phyloP scores from a whole-genome alignment of 208 protist species.

The Leishmania tarentolae region DNA sequence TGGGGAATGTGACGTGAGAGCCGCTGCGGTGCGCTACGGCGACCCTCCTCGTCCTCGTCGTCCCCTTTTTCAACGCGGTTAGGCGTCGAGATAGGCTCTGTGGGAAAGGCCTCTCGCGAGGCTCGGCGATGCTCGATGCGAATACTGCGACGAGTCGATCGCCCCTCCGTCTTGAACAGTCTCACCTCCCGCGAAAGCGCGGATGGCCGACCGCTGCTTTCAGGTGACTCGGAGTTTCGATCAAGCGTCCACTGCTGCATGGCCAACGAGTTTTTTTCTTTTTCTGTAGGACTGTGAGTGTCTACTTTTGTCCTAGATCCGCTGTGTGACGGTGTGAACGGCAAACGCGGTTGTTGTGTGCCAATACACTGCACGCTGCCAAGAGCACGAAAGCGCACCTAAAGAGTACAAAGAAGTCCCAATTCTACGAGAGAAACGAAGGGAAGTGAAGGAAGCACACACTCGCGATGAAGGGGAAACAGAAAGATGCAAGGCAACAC shows the following conservation, averaged over 20 bases:
- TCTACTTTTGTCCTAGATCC: not conserved
- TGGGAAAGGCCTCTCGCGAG: not conserved
- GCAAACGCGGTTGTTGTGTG: not conserved
- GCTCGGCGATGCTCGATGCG: not conserved
- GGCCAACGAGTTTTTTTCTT: not conserved
- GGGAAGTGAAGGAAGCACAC: not conserved
- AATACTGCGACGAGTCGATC: slow-evolving; percentile 6
- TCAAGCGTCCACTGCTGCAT: slow-evolving; percentile 38
- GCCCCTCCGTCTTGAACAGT: slow-evolving; percentile 10
- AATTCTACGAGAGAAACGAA: too few relatives aligned
- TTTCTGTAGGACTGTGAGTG: not conserved
- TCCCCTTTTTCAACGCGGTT: not conserved
- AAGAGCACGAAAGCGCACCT: not conserved
- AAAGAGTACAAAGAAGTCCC: too few relatives aligned
- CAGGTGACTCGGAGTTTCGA: slow-evolving; percentile 33
- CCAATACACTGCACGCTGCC: not conserved
- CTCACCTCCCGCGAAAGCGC: slow-evolving; percentile 14
- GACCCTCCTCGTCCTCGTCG: slow-evolving; percentile 46
- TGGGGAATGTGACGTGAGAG: slow-evolving; percentile 87
- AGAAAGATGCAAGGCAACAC: too few relatives aligned
- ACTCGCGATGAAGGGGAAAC: not conserved
- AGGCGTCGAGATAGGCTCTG: not conserved
- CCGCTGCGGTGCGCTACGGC: slow-evolving; percentile 40
- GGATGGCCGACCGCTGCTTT: slow-evolving; percentile 29
- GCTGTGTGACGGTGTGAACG: not conserved